Conservation (phyloP, 148 eudicot genomes). For the Arbutus unedo region DNA sequence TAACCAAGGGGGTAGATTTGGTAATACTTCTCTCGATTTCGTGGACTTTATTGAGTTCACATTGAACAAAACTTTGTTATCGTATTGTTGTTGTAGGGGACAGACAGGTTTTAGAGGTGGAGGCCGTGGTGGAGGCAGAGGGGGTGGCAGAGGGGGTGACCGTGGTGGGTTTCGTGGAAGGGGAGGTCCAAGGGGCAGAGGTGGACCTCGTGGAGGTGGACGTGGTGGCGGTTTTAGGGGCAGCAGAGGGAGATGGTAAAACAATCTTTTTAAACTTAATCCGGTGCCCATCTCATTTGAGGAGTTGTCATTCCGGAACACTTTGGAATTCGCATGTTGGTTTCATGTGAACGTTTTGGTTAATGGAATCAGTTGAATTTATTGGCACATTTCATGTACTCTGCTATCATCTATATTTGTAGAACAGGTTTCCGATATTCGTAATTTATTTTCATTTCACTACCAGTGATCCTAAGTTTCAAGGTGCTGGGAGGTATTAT, state of each 20-base stretch:
- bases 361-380: background rate
- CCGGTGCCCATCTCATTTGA: background rate
- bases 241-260: slow-evolving; percentile 26
- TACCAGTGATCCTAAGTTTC: background rate
- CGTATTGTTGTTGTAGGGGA: slow-evolving; percentile 37
- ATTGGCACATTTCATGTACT: background rate
- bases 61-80: background rate
- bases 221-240: slow-evolving; percentile 20
- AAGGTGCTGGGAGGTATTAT: background rate
- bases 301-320: slow-evolving; percentile 3
- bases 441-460: no score
- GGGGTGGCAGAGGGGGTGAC: slow-evolving; percentile 29
- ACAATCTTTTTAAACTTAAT: slow-evolving; percentile 10
- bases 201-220: slow-evolving; percentile 20
- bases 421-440: no score
- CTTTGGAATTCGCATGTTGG: background rate
- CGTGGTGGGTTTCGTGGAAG: slow-evolving; percentile 36
- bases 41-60: background rate
- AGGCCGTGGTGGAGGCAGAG: slow-evolving; percentile 47
- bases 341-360: slow-evolving; percentile 1
- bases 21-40: background rate
- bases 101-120: slow-evolving; percentile 48
- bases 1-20: background rate
- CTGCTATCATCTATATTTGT: background rate
- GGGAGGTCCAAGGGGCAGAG: slow-evolving; percentile 25